Percentiles rank a stretch among this genome's conserved stretches.
These are phyloP conservation scores for Micractinium sp. DNA, from an alignment of 139 green algal genomes.

Conservation along the genomic window DNA sequence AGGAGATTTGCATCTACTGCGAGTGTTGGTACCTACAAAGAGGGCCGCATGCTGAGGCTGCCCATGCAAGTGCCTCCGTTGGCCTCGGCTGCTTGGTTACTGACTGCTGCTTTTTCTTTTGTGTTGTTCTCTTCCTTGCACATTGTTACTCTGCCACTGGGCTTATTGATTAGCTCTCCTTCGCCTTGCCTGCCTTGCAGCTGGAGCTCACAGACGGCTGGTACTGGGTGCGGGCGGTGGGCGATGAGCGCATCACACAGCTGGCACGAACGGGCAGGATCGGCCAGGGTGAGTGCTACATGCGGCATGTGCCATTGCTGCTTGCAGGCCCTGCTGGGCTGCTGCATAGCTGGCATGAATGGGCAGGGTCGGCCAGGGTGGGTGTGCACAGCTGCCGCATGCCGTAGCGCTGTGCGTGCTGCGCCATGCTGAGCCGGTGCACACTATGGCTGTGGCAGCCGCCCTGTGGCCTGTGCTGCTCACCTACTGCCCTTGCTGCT, in stretches of 20 bases:
- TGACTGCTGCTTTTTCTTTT: not conserved
- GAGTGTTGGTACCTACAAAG: too few species aligned
- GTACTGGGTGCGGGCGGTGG: conserved; percentile 61
- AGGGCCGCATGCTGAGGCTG: too few species aligned
- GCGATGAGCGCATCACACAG: conserved; percentile 57
- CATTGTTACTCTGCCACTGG: not conserved
- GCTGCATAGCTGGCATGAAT: conserved; percentile 18
- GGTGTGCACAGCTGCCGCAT: not conserved
- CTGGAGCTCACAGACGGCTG: conserved; percentile 80
- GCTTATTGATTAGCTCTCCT: not conserved
- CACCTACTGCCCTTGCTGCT: too few species aligned
- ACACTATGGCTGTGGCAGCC: too few species aligned
- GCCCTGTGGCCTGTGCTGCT: too few species aligned
- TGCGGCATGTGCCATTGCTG: not conserved
- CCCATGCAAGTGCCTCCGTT: too few species aligned
- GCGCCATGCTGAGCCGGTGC: too few species aligned
- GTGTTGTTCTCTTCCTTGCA: not conserved
- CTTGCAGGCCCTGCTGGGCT: not conserved
- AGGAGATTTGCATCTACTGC: too few species aligned
- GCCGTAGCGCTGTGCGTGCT: not conserved
- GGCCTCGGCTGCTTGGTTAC: not conserved
- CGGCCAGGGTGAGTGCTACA: not conserved
- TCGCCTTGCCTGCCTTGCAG: not conserved
- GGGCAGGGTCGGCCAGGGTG: conserved; percentile 23
- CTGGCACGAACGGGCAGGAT: conserved; percentile 36